phyloP scores from a whole-genome alignment of 2,329 filamentous ascomycete species.

The Calonectria montana region DNA sequence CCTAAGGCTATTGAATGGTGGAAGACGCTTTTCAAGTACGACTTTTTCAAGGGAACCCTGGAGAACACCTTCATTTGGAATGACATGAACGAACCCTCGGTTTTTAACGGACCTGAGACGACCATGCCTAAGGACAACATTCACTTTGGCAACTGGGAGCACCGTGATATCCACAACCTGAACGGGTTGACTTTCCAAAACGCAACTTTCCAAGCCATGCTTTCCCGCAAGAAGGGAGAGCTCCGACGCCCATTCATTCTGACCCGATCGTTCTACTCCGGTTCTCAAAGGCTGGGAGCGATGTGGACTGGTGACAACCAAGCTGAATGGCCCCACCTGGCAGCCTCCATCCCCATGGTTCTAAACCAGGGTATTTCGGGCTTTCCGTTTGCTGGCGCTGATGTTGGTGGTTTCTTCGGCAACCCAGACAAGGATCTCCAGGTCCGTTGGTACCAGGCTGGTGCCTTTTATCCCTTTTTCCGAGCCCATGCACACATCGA shows the following conservation, averaged over 20 bases:
- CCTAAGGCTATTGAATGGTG: conserved; percentile 94
- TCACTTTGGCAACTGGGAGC: conserved; percentile 92
- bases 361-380: conserved; percentile 92
- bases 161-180: conserved; percentile 95
- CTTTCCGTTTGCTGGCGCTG: conserved; percentile 93
- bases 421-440: conserved; percentile 94
- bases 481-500: conserved; percentile 97
- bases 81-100: conserved; percentile 99
- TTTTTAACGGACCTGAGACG: conserved; percentile 97
- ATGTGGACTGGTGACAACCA: conserved; percentile 99
- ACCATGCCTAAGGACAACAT: conserved; percentile 99
- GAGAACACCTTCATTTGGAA: conserved; percentile 97
- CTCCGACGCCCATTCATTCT: conserved; percentile 89
- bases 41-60: conserved; percentile 85
- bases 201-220: conserved; percentile 86
- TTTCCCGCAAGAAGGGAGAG: conserved; percentile 88
- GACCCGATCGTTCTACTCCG: conserved; percentile 91
- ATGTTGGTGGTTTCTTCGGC: conserved; percentile 98
- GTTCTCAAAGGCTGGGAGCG: conserved; percentile 88
- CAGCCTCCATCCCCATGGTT: conserved; percentile 92
- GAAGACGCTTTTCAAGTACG: conserved; percentile 87
- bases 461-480: conserved; percentile 98
- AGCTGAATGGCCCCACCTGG: conserved; percentile 90
- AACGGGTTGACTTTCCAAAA: conserved; percentile 97
- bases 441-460: conserved; percentile 95